These are phyloP conservation scores for Fusarium beomiforme DNA, from an alignment of 2,329 filamentous ascomycete genomes.

Conservation along the genomic window DNA sequence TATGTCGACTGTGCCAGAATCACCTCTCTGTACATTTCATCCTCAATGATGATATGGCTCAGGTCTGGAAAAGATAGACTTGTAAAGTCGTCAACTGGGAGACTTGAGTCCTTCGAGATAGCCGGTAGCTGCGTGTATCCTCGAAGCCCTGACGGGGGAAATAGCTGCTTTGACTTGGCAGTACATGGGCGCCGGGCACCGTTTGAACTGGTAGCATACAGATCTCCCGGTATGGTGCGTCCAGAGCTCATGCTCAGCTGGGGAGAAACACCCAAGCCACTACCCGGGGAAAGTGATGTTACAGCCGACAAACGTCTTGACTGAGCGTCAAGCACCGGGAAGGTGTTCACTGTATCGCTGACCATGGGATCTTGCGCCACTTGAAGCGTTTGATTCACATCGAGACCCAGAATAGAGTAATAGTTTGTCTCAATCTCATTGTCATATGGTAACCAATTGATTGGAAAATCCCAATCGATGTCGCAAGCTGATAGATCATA, in stretches of 20 bases:
- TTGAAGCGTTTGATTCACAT: background rate
- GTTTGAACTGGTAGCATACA: constrained; percentile 34
- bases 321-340: background rate
- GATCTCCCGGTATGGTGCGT: background rate
- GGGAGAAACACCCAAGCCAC: background rate
- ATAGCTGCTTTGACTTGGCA: constrained; percentile 9
- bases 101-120: background rate
- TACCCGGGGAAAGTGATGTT: background rate
- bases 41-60: background rate
- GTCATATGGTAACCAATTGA: constrained; percentile 43
- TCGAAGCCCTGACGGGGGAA: background rate
- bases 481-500: constrained; percentile 9
- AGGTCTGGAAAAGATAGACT: background rate
- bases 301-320: background rate
- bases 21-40: background rate
- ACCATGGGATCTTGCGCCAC: background rate
- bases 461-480: constrained; percentile 27
- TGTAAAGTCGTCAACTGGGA: rapidly evolving
- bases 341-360: background rate
- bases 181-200: constrained; percentile 33
- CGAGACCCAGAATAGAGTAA: constrained; percentile 11
- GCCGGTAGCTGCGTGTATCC: background rate
- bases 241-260: constrained; percentile 9
- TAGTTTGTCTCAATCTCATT: constrained; percentile 38
- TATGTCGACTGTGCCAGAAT: constrained; percentile 7